A percentile compares a stretch with the other conserved stretches of the same genome.
These are phyloP conservation scores for Cladorrhinum sp. DNA, from an alignment of 2,329 filamentous ascomycete genomes.

Conservation along the genomic window DNA sequence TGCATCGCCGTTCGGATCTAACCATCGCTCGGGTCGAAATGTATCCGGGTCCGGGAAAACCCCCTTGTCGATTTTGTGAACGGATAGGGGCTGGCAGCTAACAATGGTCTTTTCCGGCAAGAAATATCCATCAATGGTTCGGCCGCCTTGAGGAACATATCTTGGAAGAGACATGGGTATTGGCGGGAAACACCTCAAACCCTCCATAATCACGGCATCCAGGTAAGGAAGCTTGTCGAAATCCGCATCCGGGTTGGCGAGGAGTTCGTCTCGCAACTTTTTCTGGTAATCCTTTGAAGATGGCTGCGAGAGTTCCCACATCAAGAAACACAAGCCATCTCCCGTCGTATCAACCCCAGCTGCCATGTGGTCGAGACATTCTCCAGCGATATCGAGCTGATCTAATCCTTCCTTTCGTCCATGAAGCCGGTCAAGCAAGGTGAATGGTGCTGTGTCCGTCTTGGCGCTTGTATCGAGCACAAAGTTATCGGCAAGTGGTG, in stretches of 20 bases:
- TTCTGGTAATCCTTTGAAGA: slow-evolving; percentile 50
- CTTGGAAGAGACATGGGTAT: slow-evolving; percentile 67
- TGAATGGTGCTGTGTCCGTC: slow-evolving; percentile 49
- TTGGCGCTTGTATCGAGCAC: slow-evolving; percentile 51
- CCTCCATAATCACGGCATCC: slow-evolving; percentile 62
- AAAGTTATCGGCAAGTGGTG: slow-evolving; percentile 57
- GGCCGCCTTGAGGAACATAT: slow-evolving; percentile 52
- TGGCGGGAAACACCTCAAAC: slow-evolving; percentile 58
- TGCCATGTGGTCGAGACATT: slow-evolving; percentile 69
- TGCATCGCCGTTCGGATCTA: slow-evolving; percentile 68
- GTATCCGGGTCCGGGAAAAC: slow-evolving; percentile 75
- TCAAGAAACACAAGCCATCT: slow-evolving; percentile 66
- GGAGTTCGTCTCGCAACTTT: slow-evolving; percentile 52
- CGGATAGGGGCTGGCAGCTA: slow-evolving; percentile 59
- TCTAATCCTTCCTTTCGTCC: slow-evolving; percentile 42
- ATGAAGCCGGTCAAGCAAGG: slow-evolving; percentile 55
- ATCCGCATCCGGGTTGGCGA: slow-evolving; percentile 35
- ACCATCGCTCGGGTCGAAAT: slow-evolving; percentile 82
- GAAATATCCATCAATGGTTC: slow-evolving; percentile 53
- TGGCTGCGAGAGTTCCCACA: slow-evolving; percentile 67
- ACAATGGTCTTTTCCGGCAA: slow-evolving; percentile 55
- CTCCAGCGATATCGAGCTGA: slow-evolving; percentile 57
- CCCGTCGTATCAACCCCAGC: slow-evolving; percentile 71
- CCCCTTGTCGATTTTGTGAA: slow-evolving; percentile 56
- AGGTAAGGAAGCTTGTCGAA: slow-evolving; percentile 56